A percentile compares a stretch with the other conserved stretches of the same genome.
phyloP scores from a whole-genome alignment of 768 basidiomycete species.

The Podaxis sp. region DNA sequence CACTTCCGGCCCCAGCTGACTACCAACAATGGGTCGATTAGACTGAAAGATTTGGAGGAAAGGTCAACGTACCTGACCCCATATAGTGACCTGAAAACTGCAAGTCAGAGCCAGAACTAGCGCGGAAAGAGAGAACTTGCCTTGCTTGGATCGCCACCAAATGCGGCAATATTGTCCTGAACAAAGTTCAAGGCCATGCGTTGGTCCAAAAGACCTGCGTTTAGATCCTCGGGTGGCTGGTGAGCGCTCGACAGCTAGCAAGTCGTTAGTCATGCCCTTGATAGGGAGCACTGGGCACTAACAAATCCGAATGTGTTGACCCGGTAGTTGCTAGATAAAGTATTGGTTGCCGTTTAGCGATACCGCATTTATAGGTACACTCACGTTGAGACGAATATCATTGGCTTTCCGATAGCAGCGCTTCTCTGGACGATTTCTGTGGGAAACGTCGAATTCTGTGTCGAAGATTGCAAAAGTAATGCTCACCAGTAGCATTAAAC shows the following conservation, averaged over 20 bases:
- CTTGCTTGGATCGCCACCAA: constrained; percentile 59
- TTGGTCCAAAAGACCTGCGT: constrained; percentile 64
- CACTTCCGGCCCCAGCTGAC: constrained; percentile 55
- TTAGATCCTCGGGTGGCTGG: constrained; percentile 49
- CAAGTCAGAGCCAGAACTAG: neutral
- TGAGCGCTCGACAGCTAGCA: constrained; percentile 46
- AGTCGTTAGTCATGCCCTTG: neutral
- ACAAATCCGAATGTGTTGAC: constrained; percentile 61
- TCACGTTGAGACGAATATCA: constrained; percentile 56
- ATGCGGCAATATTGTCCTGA: constrained; percentile 62
- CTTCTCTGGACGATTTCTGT: constrained; percentile 51
- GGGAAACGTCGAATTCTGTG: neutral
- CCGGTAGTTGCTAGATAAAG: constrained; percentile 47
- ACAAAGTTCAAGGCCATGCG: constrained; percentile 57
- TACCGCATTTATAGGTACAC: constrained; percentile 5
- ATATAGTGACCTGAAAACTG: constrained; percentile 46
- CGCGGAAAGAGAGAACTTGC: constrained; percentile 23
- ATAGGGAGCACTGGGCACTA: neutral
- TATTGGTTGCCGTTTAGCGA: neutral
- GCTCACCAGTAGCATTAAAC: constrained; percentile 48
- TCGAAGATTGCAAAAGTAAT: no score
- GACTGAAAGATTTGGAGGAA: neutral
- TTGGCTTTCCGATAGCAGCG: constrained; percentile 44
- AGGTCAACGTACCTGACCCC: constrained; percentile 45
- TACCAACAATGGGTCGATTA: constrained; percentile 19